A percentile compares a stretch with the other conserved stretches of the same genome.
These are phyloP conservation scores for Endocladia muricata DNA, from an alignment of 31 red algal species.

Conservation along the genomic window DNA sequence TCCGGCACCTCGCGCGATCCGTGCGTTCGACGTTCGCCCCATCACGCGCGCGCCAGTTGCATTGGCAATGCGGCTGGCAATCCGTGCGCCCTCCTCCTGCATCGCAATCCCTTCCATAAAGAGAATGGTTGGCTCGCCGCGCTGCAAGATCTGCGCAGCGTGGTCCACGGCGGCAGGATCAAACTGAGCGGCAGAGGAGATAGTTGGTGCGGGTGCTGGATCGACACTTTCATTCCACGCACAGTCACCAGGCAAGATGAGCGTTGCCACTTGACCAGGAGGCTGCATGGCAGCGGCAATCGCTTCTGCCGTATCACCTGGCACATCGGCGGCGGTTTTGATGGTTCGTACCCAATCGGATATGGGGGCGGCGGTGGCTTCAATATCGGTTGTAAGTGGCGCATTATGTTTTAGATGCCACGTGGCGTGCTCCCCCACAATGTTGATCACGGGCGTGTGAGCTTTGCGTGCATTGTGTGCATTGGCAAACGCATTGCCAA, in stretches of 20 bases:
- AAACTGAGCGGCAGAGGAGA: neutral
- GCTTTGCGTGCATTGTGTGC: constrained; percentile 4
- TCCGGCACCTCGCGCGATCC: too few species aligned
- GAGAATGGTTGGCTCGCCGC: too few species aligned
- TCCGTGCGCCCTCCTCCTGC: too few species aligned
- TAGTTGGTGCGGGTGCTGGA: neutral
- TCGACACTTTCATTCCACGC: too few species aligned
- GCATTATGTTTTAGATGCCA: neutral
- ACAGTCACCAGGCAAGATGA: too few species aligned
- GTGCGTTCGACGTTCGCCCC: too few species aligned
- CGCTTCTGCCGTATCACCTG: neutral
- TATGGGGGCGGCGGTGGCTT: neutral
- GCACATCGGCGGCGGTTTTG: neutral
- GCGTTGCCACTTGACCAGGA: neutral
- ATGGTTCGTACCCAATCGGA: neutral
- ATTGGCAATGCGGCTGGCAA: too few species aligned
- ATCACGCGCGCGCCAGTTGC: too few species aligned
- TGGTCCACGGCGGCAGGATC: too few species aligned
- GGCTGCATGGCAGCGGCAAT: neutral
- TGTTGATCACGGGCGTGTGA: neutral
- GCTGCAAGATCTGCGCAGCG: too few species aligned
- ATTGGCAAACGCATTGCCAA: constrained; percentile 1
- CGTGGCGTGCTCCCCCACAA: constrained; percentile 5
- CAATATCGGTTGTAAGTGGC: constrained; percentile 6
- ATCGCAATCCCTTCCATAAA: too few species aligned